Percentiles rank a stretch among this genome's conserved stretches.
Conservation (phyloP, 129 eudicot species). For the Saussurea involucrata region DNA sequence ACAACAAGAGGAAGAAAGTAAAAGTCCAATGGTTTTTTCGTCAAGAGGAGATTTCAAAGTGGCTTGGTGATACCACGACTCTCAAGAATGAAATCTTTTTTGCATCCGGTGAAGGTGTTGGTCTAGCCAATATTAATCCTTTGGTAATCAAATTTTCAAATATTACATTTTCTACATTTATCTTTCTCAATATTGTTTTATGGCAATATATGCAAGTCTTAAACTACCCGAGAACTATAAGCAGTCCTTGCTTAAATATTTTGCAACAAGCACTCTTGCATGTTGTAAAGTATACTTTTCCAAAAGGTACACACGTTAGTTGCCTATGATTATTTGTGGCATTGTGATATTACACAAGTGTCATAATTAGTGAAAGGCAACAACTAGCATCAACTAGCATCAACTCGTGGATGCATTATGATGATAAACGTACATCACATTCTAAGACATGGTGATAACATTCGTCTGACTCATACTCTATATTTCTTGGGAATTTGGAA, state of each 20-base stretch:
- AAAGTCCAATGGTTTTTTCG: conserved; percentile 82
- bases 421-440: neutral
- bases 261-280: neutral
- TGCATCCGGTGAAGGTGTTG: conserved; percentile 73
- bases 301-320: neutral
- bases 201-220: neutral
- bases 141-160: conserved; percentile 47
- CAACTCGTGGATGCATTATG: neutral
- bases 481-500: neutral
- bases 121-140: conserved; percentile 59
- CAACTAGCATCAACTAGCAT: neutral
- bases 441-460: neutral
- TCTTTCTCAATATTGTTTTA: conserved; percentile 8
- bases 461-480: neutral
- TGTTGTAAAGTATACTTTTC: neutral
- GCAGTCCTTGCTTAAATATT: neutral
- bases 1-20: conserved; percentile 45
- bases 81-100: conserved; percentile 64
- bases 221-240: neutral
- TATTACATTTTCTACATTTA: conserved; percentile 3
- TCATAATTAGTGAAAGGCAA: neutral
- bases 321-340: neutral
- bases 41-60: conserved; percentile 48
- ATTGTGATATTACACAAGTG: conserved; percentile 9
- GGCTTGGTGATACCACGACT: conserved; percentile 38